Evolutionary conservation across 2,329 filamentous ascomycete genomes (phyloP), one percentile per base, ranked within the genome.

Genomic region (Eurotiales sp.): DNA sequence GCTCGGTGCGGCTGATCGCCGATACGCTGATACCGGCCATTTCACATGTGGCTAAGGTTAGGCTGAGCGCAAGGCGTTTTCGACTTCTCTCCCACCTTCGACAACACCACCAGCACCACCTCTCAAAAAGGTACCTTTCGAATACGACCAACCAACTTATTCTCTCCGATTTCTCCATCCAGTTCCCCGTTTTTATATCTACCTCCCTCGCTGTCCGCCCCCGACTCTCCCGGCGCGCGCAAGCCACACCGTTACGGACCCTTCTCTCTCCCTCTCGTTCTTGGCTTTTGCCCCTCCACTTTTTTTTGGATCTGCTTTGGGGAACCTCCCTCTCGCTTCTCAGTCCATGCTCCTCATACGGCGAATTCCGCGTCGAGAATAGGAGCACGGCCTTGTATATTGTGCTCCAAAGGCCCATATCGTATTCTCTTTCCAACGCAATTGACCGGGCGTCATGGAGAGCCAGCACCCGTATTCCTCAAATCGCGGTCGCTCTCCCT

Each of bases 401-500:
- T 14, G 22, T 36, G 40, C 40, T 42, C 23, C 17, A n/a, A 19
- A 23, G 21, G 25, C 19, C 46, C 46, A n/a, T 34, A 17, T 25
- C 19, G n/a, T 36, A 3, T 10, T 21, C 14, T 32, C 8, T 17
- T 30, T 15, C 25, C 25, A 32, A 32, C 23, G 11, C 46, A 48
- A 48, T 50, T 50, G 37, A 45, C 8, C 8, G 7, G 17, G 14
- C 45, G 32, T 44, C 40, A 53, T 53, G 51, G 51, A 53, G 22
- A 23, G 22, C 39, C 50, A 52, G 37, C 37, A 39, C 44, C 50
- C 42, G 32, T 52, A 48, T 36, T 42, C 51, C 10, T n/a, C n/a
- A n/a, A 53, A 49, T 53, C 62, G 70, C 56, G 70, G 66, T 50
- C 64, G 66, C 56, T 71, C 70, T 47, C 59, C 66, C 44, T 67